Conservation (phyloP, 306 rosid species). For the Pyrus pyrifolia region DNA sequence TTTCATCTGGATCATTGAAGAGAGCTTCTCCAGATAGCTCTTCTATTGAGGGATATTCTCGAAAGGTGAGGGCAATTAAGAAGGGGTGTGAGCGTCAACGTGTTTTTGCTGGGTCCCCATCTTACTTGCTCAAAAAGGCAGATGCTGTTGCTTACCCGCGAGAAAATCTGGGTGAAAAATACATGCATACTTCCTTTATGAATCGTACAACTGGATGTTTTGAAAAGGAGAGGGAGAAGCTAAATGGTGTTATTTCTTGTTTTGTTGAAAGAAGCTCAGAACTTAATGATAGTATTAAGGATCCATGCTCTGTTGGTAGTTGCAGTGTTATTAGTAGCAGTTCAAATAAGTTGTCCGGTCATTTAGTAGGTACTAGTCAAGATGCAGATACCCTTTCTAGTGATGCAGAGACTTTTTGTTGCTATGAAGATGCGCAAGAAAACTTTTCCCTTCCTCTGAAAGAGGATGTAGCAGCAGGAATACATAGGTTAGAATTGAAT, state of each 20-base stretch:
- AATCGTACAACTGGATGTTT: conserved; percentile 35
- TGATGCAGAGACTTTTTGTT: conserved; percentile 55
- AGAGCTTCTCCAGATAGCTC: conserved; percentile 37
- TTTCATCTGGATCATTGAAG: conserved; percentile 46
- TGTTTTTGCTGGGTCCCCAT: conserved; percentile 16
- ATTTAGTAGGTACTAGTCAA: conserved; percentile 43
- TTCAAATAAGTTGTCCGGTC: conserved; percentile 28
- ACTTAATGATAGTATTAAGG: conserved; percentile 42
- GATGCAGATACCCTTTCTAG: conserved; percentile 47
- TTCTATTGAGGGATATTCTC: conserved; percentile 33
- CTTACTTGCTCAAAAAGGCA: conserved; percentile 50
- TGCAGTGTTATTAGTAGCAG: conserved; percentile 51
- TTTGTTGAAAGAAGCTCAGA: conserved; percentile 44
- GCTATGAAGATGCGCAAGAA: conserved; percentile 31
- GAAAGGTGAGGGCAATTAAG: conserved; percentile 44
- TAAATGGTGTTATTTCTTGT: conserved; percentile 23
- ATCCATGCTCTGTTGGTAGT: conserved; percentile 78
- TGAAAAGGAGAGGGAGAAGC: conserved; percentile 31
- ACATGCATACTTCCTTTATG: conserved; percentile 42
- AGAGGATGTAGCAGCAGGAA: conserved; percentile 38
- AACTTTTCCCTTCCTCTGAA: conserved; percentile 22
- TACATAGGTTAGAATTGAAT: conserved; percentile 71
- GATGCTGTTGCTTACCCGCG: conserved; percentile 64
- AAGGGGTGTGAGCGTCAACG: conserved; percentile 28
- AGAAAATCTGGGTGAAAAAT: conserved; percentile 52